Evolutionary conservation across 306 rosid species (phyloP), one percentile per base, ranked within the genome.

Genomic region (Malus fusca): DNA sequence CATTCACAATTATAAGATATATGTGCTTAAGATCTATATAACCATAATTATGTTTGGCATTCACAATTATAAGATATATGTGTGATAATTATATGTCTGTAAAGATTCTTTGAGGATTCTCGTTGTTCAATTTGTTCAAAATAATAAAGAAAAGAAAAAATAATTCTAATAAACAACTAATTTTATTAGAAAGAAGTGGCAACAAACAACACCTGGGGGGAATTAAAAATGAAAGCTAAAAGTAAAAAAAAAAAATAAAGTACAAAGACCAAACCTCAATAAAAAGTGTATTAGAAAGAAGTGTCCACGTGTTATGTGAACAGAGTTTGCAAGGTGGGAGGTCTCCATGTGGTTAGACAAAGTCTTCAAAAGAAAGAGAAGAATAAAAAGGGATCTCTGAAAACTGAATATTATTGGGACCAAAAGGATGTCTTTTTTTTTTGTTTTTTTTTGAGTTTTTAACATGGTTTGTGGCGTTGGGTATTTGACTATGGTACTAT

Each of bases 121-220:
- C 55, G 6, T 6, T 51, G 6, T 51, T 17, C 21, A 51, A 19
- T 51, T 51, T 51, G 21, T 51, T 51, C 55, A 15, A 17, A 17
- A 51, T 37, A 51, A 19, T 6, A 51, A 51, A 51, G 55, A 51
- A 48, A 15, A 37, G 10, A 37, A 48, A 48, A 11, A 22, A 4
- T 2, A 22, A 10, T n/a, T 4, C 23, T 59, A 59, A 11, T 59
- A 10, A 22, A 22, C 15, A 13, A 23, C 19, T 23, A 56, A 61
- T 6, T 13, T 52, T 33, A 31, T 71, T 33, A 33, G 7, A 48
- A 46, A 48, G 53, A 12, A 40, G 55, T 59, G 55, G 40, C 76
- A 72, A 59, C 76, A 23, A 23, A 56, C 66, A 56, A 56, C 26
- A 73, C 68, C 76, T 37, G 56, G 56, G 68, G 46, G 26, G 55